These are phyloP conservation scores for Wickerhamiella bombiphila DNA, from an alignment of 805 yeast genomes.

Conservation along the genomic window DNA sequence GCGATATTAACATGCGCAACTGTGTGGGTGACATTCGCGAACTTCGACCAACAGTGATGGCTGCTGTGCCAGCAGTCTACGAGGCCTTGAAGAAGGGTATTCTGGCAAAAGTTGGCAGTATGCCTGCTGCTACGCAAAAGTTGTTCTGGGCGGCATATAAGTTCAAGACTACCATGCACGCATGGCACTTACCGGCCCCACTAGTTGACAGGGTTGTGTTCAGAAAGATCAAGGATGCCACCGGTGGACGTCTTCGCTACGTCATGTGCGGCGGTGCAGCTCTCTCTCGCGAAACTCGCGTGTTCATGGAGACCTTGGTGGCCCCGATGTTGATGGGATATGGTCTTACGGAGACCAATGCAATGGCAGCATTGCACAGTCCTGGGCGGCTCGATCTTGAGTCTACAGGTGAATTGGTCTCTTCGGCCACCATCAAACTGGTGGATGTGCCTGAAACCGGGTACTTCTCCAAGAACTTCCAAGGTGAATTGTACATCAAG, in stretches of 20 bases:
- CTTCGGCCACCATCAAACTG: slow-evolving; percentile 73
- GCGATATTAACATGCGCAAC: slow-evolving; percentile 67
- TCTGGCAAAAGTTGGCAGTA: slow-evolving; percentile 51
- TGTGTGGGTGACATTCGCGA: slow-evolving; percentile 79
- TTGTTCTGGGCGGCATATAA: slow-evolving; percentile 80
- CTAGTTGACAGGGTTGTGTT: slow-evolving; percentile 61
- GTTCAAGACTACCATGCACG: slow-evolving; percentile 50
- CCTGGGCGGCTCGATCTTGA: slow-evolving; percentile 55
- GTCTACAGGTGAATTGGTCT: slow-evolving; percentile 69
- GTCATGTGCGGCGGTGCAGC: slow-evolving; percentile 91
- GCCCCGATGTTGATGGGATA: slow-evolving; percentile 88
- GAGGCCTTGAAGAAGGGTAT: slow-evolving; percentile 91
- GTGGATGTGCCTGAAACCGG: slow-evolving; percentile 87
- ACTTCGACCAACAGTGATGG: slow-evolving; percentile 86
- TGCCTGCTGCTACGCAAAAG: slow-evolving; percentile 54
- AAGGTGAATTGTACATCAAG: slow-evolving; percentile 78
- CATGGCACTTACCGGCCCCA: slow-evolving; percentile 63
- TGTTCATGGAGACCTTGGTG: slow-evolving; percentile 57
- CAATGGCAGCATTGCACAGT: slow-evolving; percentile 61
- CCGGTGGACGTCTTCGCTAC: slow-evolving; percentile 74
- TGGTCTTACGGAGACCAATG: slow-evolving; percentile 93
- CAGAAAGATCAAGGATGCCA: slow-evolving; percentile 80
- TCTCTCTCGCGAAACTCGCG: slow-evolving; percentile 64
- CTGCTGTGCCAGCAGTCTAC: slow-evolving; percentile 98
- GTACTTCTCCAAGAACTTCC: slow-evolving; percentile 74